Percentiles rank a stretch among this genome's conserved stretches.
These are phyloP conservation scores for Amanita phalloides DNA, from an alignment of 768 basidiomycete species.

Conservation along the genomic window DNA sequence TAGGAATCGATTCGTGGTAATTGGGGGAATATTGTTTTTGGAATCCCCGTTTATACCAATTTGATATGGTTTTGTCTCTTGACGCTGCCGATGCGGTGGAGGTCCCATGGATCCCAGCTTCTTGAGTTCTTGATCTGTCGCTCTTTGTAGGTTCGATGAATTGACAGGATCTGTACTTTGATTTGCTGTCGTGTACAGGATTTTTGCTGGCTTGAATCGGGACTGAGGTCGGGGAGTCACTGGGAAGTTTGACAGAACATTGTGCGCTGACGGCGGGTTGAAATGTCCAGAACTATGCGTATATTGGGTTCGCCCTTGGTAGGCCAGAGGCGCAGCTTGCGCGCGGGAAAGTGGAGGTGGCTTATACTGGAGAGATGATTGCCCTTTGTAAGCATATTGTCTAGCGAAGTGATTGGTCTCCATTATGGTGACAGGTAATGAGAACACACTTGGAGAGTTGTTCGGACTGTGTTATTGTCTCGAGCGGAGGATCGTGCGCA, in stretches of 20 bases:
- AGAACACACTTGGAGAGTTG: neutral
- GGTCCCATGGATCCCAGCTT: conserved; percentile 35
- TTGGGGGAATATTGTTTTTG: neutral
- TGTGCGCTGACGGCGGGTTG: conserved; percentile 9
- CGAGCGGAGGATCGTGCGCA: neutral
- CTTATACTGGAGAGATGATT: conserved; percentile 30
- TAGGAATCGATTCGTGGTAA: conserved; percentile 5
- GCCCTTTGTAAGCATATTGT: conserved; percentile 55
- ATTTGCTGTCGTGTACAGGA: neutral
- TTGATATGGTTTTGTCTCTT: neutral
- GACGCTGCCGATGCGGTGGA: conserved; percentile 26
- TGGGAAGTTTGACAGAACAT: conserved; percentile 2
- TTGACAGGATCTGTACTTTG: conserved; percentile 8
- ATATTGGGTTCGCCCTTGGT: conserved; percentile 22
- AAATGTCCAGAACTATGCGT: conserved; percentile 13
- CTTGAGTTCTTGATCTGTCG: conserved; percentile 11
- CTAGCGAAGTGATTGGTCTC: conserved; percentile 24
- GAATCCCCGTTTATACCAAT: neutral
- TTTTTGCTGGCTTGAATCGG: conserved; percentile 3
- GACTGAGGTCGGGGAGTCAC: neutral
- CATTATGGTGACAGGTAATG: neutral
- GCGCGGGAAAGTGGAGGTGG: conserved; percentile 27
- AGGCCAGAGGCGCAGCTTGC: conserved; percentile 30
- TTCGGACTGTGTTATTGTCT: neutral
- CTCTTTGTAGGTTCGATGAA: neutral